Evolutionary conservation across 2,329 filamentous ascomycete genomes (phyloP), one percentile per base, ranked within the genome.

Genomic region (Dothidotthia symphoricarpi): DNA sequence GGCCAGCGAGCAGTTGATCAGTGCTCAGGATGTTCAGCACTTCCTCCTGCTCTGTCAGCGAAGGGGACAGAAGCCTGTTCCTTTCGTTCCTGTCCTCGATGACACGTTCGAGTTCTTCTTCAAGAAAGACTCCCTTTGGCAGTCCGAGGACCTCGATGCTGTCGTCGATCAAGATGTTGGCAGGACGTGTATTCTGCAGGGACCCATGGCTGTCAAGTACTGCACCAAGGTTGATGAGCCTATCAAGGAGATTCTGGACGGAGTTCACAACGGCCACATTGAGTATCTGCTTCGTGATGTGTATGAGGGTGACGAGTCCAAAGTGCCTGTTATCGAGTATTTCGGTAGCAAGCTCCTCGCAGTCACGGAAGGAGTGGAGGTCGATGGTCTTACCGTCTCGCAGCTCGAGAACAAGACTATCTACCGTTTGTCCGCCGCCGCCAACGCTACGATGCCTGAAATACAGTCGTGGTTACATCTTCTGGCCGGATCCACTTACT

Each of bases 121-220:
- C 84, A 98, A 98, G 82, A 98, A 98, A 75, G 93, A 98, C 68
- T 98, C 93, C 1, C 79, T 98, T 6, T 98, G 93, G 93, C 93
- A 98, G 71, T 97, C 93, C 1, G 93, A 98, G 70, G 93, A 98
- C 61, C 77, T 98, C 9, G 91, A 94, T 60, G 93, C 93, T 36
- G 90, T 98, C 41, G 90, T 96, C 45, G 91, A 78, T 54, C 93
- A 97, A 70, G 94, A 98, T 64, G 93, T 98, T 42, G 90, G 88
- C 49, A 82, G 94, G 63, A 95, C 90, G 29, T 96, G 90, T 73
- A 96, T 98, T 63, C 75, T 98, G 25, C 93, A 98, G 67, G 94
- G 93, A 13, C 93, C 93, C 4, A 89, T 90, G 72, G 86, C 93
- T 38, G 93, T 81, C 59, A 91, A 85, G 69, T 97, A 89, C 72